These are phyloP conservation scores for Seiridium unicorne DNA, from an alignment of 2,329 filamentous ascomycete genomes.

Conservation along the genomic window DNA sequence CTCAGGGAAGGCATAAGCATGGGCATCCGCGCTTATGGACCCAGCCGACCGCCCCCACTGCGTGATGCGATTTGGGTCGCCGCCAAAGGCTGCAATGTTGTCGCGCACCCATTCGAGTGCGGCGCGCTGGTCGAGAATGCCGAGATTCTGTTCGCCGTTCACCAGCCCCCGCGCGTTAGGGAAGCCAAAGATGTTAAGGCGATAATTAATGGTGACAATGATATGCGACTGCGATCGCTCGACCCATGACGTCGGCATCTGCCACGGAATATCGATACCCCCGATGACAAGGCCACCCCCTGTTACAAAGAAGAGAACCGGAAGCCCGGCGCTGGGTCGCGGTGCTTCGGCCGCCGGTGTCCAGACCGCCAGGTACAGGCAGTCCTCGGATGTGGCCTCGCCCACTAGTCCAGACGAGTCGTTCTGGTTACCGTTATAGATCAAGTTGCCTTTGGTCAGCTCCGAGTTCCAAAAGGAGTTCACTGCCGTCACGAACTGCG, in stretches of 20 bases:
- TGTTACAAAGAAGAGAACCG: slow-evolving; percentile 35
- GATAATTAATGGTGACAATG: slow-evolving; percentile 39
- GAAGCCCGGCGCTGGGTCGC: slow-evolving; percentile 22
- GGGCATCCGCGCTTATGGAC: slow-evolving; percentile 35
- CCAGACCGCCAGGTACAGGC: slow-evolving; percentile 39
- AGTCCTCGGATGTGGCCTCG: slow-evolving; percentile 20
- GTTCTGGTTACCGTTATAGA: slow-evolving; percentile 29
- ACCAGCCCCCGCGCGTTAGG: slow-evolving; percentile 25
- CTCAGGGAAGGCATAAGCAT: slow-evolving; percentile 42
- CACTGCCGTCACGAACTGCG: slow-evolving; percentile 30
- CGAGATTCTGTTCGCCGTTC: slow-evolving; percentile 37
- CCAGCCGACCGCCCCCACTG: slow-evolving; percentile 49
- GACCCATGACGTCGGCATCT: slow-evolving; percentile 36
- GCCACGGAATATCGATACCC: slow-evolving; percentile 35
- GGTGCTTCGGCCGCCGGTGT: slow-evolving; percentile 24
- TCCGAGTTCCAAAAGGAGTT: slow-evolving; percentile 26
- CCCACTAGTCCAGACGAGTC: slow-evolving; percentile 15
- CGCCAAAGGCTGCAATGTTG: slow-evolving; percentile 48
- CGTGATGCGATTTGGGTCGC: slow-evolving; percentile 39
- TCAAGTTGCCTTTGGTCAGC: slow-evolving; percentile 27
- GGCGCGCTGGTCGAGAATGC: slow-evolving; percentile 46
- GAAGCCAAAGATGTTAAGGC: slow-evolving; percentile 33
- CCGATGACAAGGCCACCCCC: slow-evolving; percentile 40
- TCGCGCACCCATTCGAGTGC: slow-evolving; percentile 48
- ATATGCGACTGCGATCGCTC: slow-evolving; percentile 22